Conservation (phyloP, 768 basidiomycete genomes). For the Tylopilus felleus region DNA sequence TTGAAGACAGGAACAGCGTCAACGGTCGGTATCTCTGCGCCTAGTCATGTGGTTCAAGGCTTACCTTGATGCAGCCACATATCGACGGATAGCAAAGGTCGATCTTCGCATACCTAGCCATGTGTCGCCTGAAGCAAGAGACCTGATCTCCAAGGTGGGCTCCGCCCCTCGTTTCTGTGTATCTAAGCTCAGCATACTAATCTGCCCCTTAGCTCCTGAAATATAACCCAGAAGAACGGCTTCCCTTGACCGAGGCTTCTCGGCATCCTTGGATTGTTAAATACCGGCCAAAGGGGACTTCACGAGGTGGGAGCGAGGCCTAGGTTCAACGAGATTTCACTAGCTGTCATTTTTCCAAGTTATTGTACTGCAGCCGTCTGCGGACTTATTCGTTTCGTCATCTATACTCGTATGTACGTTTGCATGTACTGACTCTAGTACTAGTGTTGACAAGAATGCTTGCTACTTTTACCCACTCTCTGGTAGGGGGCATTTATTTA, state of each 20-base stretch:
- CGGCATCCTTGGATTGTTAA: slow-evolving; percentile 85
- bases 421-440: slow-evolving; percentile 10
- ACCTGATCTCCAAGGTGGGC: slow-evolving; percentile 43
- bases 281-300: slow-evolving; percentile 50
- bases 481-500: neutral
- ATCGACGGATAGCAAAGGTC: slow-evolving; percentile 84
- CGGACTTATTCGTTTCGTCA: slow-evolving; percentile 1
- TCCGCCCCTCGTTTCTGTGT: neutral
- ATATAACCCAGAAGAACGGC: slow-evolving; percentile 72
- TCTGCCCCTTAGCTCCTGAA: slow-evolving; percentile 62
- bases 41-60: slow-evolving; percentile 1
- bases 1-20: slow-evolving; percentile 80
- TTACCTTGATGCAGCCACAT: slow-evolving; percentile 59
- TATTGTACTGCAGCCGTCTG: neutral
- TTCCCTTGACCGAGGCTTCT: slow-evolving; percentile 71
- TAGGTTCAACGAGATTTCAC: slow-evolving; percentile 2
- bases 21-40: slow-evolving; percentile 50
- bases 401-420: slow-evolving; percentile 13
- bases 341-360: neutral
- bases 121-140: slow-evolving; percentile 42
- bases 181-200: slow-evolving; percentile 12
- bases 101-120: slow-evolving; percentile 55
- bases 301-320: slow-evolving; percentile 25
- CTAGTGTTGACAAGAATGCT: neutral
- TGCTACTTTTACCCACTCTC: neutral